Evolutionary conservation across 1,284 basidiomycete genomes (phyloP).

Genomic region (Serendipita sp.): DNA sequence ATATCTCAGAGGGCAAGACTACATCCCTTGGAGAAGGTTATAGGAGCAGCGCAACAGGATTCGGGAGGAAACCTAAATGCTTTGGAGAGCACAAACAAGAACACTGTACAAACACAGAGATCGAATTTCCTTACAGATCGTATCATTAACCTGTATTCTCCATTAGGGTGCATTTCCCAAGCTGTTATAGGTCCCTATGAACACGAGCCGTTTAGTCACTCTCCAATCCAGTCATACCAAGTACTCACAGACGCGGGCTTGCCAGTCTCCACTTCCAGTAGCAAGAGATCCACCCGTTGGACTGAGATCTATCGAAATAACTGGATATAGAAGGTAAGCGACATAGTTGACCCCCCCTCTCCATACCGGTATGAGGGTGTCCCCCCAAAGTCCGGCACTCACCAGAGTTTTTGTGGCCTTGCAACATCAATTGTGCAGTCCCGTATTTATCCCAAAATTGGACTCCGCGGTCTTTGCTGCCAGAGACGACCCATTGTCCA

Average conservation of each 20-base stretch:
- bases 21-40: background rate
- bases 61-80: background rate
- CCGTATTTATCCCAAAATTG: conserved; percentile 72
- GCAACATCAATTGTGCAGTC: conserved; percentile 68
- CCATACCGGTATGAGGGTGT: conserved; percentile 5
- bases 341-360: conserved; percentile 12
- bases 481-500: conserved; percentile 77
- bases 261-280: conserved; percentile 79
- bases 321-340: conserved; percentile 22
- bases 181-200: too few species aligned
- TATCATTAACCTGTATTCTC: background rate
- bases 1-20: too few species aligned
- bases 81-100: background rate
- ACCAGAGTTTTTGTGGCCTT: conserved; percentile 83
- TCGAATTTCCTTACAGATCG: background rate
- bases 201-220: too few species aligned
- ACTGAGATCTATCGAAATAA: conserved; percentile 75
- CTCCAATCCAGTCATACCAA: too few species aligned
- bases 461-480: conserved; percentile 81
- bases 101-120: background rate
- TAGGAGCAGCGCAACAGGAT: background rate
- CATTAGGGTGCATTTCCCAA: too few species aligned
- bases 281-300: conserved; percentile 62
- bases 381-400: conserved; percentile 14
- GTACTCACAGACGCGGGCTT: conserved; percentile 58